A percentile compares a stretch with the other conserved stretches of the same genome.
These are phyloP conservation scores for Venturia nashicola DNA, from an alignment of 2,329 filamentous ascomycete genomes.

Conservation along the genomic window DNA sequence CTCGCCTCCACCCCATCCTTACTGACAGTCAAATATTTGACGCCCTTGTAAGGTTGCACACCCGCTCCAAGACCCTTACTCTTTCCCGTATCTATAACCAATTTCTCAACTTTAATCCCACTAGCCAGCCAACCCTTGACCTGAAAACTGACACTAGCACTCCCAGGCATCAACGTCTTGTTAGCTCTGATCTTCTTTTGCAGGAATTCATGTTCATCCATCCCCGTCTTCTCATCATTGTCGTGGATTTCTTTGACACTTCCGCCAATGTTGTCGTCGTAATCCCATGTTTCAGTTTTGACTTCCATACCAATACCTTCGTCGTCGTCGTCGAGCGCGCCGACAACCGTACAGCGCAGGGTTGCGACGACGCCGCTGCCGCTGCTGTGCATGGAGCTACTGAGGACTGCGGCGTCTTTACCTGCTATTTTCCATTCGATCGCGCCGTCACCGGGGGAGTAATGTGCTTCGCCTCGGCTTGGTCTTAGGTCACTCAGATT, in stretches of 20 bases:
- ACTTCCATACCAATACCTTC: constrained; percentile 16
- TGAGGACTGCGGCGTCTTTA: constrained; percentile 52
- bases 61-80: constrained; percentile 77
- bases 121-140: constrained; percentile 54
- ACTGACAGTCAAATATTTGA: constrained; percentile 82
- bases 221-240: constrained; percentile 10
- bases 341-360: constrained; percentile 69
- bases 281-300: constrained; percentile 11
- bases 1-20: constrained; percentile 39
- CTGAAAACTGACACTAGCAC: constrained; percentile 34
- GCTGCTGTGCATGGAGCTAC: constrained; percentile 23
- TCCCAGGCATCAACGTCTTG: constrained; percentile 35
- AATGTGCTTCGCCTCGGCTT: constrained; percentile 71
- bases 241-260: constrained; percentile 18
- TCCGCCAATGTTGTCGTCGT: constrained; percentile 17
- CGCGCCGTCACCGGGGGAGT: constrained; percentile 56
- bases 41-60: constrained; percentile 92
- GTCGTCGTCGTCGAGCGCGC: constrained; percentile 39
- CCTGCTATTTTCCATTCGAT: constrained; percentile 75
- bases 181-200: constrained; percentile 30
- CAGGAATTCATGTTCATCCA: neutral
- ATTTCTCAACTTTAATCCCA: constrained; percentile 49
- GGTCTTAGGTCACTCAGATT: constrained; percentile 75
- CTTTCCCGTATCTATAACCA: constrained; percentile 58
- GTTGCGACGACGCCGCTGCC: constrained; percentile 56